Evolutionary conservation across 2,329 filamentous ascomycete species (phyloP).

Genomic region (Macrophomina phaseolina): DNA sequence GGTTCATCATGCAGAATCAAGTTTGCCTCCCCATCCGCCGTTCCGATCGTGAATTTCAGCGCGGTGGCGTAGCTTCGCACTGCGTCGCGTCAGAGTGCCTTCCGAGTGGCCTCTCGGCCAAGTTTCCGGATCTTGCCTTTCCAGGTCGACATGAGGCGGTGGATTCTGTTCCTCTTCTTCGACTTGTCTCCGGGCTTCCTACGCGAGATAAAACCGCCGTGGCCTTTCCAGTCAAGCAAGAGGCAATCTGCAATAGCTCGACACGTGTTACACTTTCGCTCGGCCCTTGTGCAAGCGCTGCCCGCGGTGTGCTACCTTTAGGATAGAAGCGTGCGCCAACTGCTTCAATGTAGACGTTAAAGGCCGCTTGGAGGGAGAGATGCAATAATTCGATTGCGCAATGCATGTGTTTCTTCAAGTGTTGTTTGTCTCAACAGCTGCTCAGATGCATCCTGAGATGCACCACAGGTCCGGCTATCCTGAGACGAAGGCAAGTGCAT

Average conservation of each 20-base stretch:
- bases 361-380: neutral
- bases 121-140: neutral
- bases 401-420: slow-evolving; percentile 21
- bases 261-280: slow-evolving; percentile 23
- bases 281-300: slow-evolving; percentile 16
- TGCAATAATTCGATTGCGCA: slow-evolving; percentile 2
- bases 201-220: neutral
- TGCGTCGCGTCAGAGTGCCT: slow-evolving; percentile 1
- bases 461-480: too few species aligned
- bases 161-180: neutral
- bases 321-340: neutral
- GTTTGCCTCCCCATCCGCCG: slow-evolving; percentile 15
- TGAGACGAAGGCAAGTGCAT: neutral
- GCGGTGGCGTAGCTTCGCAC: slow-evolving; percentile 6
- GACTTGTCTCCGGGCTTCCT: neutral
- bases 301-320: slow-evolving; percentile 8
- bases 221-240: neutral
- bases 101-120: neutral
- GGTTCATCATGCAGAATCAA: slow-evolving; percentile 10
- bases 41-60: neutral
- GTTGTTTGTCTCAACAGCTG: slow-evolving; percentile 21
- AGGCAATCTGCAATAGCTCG: slow-evolving; percentile 1
- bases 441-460: neutral
- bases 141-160: neutral
- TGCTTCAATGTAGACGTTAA: neutral